Evolutionary conservation across 2,329 filamentous ascomycete species (phyloP).

Genomic region (Claviceps pusilla): DNA sequence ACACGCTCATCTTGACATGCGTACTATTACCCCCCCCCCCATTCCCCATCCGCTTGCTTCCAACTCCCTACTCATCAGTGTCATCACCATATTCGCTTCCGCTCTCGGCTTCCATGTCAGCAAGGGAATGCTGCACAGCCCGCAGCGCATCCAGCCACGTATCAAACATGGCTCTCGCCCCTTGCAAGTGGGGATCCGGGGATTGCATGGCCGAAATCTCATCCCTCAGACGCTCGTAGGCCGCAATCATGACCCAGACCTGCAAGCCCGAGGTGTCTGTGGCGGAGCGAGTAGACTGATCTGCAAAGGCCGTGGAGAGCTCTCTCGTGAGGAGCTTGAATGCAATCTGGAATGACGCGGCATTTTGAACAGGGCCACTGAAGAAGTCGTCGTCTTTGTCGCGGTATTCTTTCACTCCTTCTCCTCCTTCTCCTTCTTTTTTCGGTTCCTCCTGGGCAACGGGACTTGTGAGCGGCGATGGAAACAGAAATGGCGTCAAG

Average conservation of each 20-base stretch:
- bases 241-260: conserved; percentile 43
- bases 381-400: background rate
- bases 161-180: conserved; percentile 27
- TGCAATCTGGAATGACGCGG: conserved; percentile 33
- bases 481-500: conserved; percentile 31
- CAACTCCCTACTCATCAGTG: conserved; percentile 8
- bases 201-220: conserved; percentile 24
- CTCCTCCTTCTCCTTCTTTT: background rate
- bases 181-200: conserved; percentile 17
- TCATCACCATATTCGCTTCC: conserved; percentile 17
- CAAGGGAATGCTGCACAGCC: conserved; percentile 25
- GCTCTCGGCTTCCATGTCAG: conserved; percentile 10
- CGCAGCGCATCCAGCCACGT: conserved; percentile 37
- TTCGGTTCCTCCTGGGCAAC: conserved; percentile 13
- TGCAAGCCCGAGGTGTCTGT: conserved; percentile 31
- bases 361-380: conserved; percentile 13
- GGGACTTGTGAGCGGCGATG: conserved; percentile 23
- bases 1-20: background rate
- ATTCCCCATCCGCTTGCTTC: background rate
- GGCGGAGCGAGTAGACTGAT: conserved; percentile 11
- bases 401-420: conserved; percentile 5
- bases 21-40: background rate
- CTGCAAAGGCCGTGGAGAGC: conserved; percentile 27
- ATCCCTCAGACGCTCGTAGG: conserved; percentile 38
- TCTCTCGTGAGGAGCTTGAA: conserved; percentile 36